Percentiles rank a stretch among this genome's conserved stretches.
These are phyloP conservation scores for Lipomyces orientalis DNA, from an alignment of 805 yeast genomes.

Conservation along the genomic window DNA sequence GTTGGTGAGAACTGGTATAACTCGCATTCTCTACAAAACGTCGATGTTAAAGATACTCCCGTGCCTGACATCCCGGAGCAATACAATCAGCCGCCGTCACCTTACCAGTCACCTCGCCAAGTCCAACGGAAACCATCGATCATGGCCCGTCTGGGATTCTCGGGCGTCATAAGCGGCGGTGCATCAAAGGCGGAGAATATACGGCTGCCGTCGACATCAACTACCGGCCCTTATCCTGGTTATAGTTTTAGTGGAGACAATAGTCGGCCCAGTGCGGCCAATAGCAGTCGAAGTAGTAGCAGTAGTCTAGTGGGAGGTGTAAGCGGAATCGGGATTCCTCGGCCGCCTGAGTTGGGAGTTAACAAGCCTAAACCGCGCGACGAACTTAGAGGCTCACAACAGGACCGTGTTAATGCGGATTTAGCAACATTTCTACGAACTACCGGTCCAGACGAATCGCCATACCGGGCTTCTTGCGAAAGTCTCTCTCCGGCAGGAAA, in stretches of 20 bases:
- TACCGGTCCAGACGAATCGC: conserved; percentile 3
- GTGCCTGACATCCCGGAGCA: not conserved
- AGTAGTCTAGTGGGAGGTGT: conserved; percentile 4
- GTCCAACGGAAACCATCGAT: conserved; percentile 9
- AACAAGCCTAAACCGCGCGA: not conserved
- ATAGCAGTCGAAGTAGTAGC: not conserved
- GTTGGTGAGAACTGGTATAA: not conserved
- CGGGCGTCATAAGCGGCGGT: conserved; percentile 9
- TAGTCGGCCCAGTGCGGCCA: not conserved
- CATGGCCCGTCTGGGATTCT: conserved; percentile 17
- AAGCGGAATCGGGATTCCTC: conserved; percentile 7
- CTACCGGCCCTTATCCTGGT: not conserved
- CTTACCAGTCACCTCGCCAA: not conserved
- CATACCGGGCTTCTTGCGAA: not conserved
- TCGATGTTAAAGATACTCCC: not conserved
- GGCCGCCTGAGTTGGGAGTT: not conserved
- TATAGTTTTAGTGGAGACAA: not conserved
- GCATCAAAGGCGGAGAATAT: not conserved
- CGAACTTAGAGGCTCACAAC: not conserved
- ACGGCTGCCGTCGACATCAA: not conserved
- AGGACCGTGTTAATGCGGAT: not conserved
- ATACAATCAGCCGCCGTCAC: not conserved
- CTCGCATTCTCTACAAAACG: not conserved
- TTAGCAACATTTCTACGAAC: not conserved
- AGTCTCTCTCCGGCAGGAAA: not conserved